Conservation (phyloP, 2,329 filamentous ascomycete genomes). For the Fusarium chaquense region DNA sequence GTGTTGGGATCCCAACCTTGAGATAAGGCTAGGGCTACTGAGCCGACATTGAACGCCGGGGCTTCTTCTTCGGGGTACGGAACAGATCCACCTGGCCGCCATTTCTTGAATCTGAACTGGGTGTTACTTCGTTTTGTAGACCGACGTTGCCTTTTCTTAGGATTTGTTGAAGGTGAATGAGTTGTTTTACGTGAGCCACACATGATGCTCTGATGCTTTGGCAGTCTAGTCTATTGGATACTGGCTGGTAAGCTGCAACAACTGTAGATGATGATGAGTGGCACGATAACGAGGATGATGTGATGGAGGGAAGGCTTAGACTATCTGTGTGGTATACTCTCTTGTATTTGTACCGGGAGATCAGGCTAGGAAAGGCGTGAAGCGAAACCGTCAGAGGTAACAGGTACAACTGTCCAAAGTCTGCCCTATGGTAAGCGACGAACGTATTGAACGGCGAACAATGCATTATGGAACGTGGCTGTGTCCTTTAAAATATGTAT, state of each 20-base stretch:
- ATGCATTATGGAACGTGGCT: neutral
- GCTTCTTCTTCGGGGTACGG: neutral
- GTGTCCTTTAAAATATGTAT: neutral
- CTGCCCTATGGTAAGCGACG: neutral
- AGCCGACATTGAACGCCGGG: neutral
- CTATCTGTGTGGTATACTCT: too few species aligned
- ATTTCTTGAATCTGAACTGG: neutral
- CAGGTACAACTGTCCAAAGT: neutral
- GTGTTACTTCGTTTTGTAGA: neutral
- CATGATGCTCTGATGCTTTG: neutral
- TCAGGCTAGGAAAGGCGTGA: neutral
- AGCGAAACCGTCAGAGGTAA: neutral
- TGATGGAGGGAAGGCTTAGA: too few species aligned
- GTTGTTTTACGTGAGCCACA: neutral
- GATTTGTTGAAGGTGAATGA: neutral
- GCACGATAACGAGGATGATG: neutral
- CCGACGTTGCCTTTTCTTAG: neutral
- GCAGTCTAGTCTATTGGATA: neutral
- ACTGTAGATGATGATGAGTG: neutral
- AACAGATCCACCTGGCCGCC: neutral
- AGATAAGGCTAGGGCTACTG: neutral
- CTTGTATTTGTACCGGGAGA: too few species aligned
- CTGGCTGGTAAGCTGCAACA: neutral
- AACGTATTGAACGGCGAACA: neutral
- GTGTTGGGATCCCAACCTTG: neutral